Evolutionary conservation across 495 filamentous ascomycete species (phyloP), one percentile per base, ranked within the genome.

Genomic region (Penicillium fimorum): DNA sequence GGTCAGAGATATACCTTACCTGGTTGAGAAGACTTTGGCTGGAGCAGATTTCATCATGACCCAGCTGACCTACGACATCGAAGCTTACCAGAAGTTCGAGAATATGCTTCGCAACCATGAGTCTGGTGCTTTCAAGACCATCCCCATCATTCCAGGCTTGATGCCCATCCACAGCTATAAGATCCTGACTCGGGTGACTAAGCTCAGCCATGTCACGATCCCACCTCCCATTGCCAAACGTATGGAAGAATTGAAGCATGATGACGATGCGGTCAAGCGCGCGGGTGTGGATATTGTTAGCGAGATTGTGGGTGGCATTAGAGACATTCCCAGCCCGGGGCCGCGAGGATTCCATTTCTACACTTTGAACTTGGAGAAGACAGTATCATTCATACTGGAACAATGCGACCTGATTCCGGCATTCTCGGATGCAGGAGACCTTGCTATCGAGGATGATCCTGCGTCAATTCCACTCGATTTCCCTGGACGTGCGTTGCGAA

Each of bases 41-140:
- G 94, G 94, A 0, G 95, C 93, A 20, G 95, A 97, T 70, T 98
- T 98, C 70, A 88, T 98, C 68, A 96, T 98, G 90, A 97, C 95
- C n/a, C 94, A 98, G 67, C 78, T 98, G 24, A 97, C 97, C 74
- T 98, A 93, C 70, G 91, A 97, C 63, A 80, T 89, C 13, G 78
- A 87, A 7, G 90, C 88, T 15, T 98, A 92, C 70, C 77, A 83
- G 44, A 76, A 75, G 35, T 97, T 91, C 68, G 93, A 96, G 76
- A 78, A 76, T 57, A 81, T 80, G 62, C 76, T 97, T 59, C 81
- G 94, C 53, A 82, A 85, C 46, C 91, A 98, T 68, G 83, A 87
- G 47, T 95, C 89, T 43, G 91, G 91, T 3, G 81, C 83, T 8
- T 96, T 98, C 75, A 90, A 89, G 71, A 85, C 83, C 20, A 91